Conservation (phyloP, 2,329 filamentous ascomycete species). For the Ophiocordyceps sinensis region DNA sequence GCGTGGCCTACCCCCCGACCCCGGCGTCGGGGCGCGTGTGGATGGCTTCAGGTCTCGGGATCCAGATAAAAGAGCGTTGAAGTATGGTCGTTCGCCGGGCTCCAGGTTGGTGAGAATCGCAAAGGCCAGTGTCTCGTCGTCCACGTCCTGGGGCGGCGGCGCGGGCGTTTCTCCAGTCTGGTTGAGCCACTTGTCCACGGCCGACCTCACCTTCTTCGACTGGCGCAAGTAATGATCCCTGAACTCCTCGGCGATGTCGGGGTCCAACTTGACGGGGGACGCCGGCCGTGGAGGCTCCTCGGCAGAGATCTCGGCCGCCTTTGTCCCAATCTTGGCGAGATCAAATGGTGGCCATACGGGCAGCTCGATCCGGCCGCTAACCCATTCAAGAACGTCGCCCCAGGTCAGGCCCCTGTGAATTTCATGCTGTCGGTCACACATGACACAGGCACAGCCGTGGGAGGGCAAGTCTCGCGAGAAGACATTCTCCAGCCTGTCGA, state of each 20-base stretch:
- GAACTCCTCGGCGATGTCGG: conserved; percentile 88
- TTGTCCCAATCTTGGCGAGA: conserved; percentile 46
- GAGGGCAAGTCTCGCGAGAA: conserved; percentile 85
- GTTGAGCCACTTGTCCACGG: conserved; percentile 80
- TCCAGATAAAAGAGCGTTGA: conserved; percentile 63
- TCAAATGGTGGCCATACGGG: conserved; percentile 83
- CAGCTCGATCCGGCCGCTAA: conserved; percentile 75
- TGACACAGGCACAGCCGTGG: conserved; percentile 71
- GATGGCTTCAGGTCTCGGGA: conserved; percentile 40
- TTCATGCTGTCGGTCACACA: conserved; percentile 53
- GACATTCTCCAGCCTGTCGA: conserved; percentile 85
- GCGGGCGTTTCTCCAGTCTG: conserved; percentile 61
- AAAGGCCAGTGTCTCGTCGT: conserved; percentile 87
- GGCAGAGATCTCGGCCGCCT: conserved; percentile 47
- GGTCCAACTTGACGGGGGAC: conserved; percentile 64
- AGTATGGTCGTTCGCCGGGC: conserved; percentile 60
- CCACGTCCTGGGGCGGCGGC: conserved; percentile 73
- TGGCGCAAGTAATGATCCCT: conserved; percentile 84
- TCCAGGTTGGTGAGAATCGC: conserved; percentile 83
- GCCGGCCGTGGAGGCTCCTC: conserved; percentile 41
- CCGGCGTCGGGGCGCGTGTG: conserved; percentile 53
- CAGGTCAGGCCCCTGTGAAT: conserved; percentile 68
- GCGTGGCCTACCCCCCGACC: conserved; percentile 47
- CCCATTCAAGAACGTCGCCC: conserved; percentile 89
- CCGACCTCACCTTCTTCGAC: conserved; percentile 81